Conservation (phyloP, 2,329 filamentous ascomycete species). For the Exserohilum rostratum region DNA sequence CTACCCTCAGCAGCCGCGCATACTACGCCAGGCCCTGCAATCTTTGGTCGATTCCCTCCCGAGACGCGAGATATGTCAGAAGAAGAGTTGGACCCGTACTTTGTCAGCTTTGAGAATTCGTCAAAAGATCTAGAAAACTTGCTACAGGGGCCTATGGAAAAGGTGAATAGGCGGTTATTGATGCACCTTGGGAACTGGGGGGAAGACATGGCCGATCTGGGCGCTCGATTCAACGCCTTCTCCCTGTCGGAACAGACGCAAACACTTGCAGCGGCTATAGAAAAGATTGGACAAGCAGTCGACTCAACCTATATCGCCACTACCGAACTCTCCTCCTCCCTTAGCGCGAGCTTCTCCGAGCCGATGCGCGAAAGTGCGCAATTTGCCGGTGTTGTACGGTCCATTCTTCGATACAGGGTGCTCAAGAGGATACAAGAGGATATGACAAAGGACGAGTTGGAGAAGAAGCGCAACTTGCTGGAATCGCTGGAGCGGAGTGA, state of each 20-base stretch:
- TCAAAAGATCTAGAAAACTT: slow-evolving; percentile 90
- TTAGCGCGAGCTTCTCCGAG: slow-evolving; percentile 95
- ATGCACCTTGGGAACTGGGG: slow-evolving; percentile 84
- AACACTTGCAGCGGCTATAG: slow-evolving; percentile 88
- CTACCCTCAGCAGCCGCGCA: slow-evolving; percentile 62
- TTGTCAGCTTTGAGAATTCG: slow-evolving; percentile 88
- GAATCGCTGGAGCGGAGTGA: slow-evolving; percentile 94
- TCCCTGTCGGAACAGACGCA: slow-evolving; percentile 90
- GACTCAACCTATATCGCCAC: slow-evolving; percentile 97
- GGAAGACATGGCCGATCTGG: slow-evolving; percentile 87
- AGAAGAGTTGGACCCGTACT: slow-evolving; percentile 93
- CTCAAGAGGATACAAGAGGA: slow-evolving; percentile 96
- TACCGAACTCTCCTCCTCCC: slow-evolving; percentile 81
- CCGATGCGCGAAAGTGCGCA: slow-evolving; percentile 98
- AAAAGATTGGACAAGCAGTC: slow-evolving; percentile 90
- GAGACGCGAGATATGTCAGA: slow-evolving; percentile 78
- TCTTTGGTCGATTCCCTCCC: slow-evolving; percentile 82
- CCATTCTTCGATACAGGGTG: slow-evolving; percentile 85
- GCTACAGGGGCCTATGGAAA: slow-evolving; percentile 92
- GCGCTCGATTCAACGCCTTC: slow-evolving; percentile 96
- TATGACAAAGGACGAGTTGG: slow-evolving; percentile 91
- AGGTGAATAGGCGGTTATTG: slow-evolving; percentile 88
- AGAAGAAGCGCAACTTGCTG: slow-evolving; percentile 81
- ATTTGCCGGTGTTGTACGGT: slow-evolving; percentile 91
- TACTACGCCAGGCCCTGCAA: slow-evolving; percentile 64